Conservation (phyloP, 2,329 filamentous ascomycete species). For the Paraphaeosphaeria minitans region DNA sequence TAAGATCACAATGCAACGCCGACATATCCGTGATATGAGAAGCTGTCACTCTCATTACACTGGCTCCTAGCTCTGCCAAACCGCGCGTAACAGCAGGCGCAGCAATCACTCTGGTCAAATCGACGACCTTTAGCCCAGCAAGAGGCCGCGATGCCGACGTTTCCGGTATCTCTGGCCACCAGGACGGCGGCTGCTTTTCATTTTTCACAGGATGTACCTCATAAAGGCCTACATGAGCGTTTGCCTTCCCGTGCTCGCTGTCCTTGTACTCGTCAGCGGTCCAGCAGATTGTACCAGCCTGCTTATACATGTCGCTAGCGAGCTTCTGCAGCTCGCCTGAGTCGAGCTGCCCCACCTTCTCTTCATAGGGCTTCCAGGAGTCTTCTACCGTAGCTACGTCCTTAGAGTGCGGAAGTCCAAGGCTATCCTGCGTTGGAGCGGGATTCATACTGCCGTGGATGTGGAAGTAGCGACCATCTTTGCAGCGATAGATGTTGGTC, state of each 20-base stretch:
- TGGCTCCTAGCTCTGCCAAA: constrained; percentile 55
- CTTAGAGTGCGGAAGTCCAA: constrained; percentile 43
- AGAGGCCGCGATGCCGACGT: constrained; percentile 49
- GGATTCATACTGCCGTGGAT: constrained; percentile 56
- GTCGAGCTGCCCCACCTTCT: constrained; percentile 42
- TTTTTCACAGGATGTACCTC: constrained; percentile 41
- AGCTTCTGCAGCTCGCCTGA: constrained; percentile 42
- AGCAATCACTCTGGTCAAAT: constrained; percentile 57
- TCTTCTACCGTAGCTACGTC: constrained; percentile 36
- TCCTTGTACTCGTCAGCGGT: constrained; percentile 46
- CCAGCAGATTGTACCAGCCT: constrained; percentile 50
- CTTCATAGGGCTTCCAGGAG: constrained; percentile 39
- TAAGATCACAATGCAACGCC: constrained; percentile 53
- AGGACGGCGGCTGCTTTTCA: constrained; percentile 40
- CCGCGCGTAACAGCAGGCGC: constrained; percentile 52
- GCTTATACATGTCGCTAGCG: constrained; percentile 47
- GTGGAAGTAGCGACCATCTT: constrained; percentile 55
- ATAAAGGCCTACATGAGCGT: constrained; percentile 49
- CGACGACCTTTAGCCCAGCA: constrained; percentile 57
- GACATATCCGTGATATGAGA: constrained; percentile 50
- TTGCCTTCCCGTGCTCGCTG: constrained; percentile 51
- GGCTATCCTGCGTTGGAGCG: constrained; percentile 46
- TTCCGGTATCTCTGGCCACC: constrained; percentile 49
- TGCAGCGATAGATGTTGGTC: constrained; percentile 56
- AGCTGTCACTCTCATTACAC: constrained; percentile 53